These are phyloP conservation scores for Linnemannia elongata DNA, from an alignment of 192 early-diverging fungal species.

Conservation along the genomic window DNA sequence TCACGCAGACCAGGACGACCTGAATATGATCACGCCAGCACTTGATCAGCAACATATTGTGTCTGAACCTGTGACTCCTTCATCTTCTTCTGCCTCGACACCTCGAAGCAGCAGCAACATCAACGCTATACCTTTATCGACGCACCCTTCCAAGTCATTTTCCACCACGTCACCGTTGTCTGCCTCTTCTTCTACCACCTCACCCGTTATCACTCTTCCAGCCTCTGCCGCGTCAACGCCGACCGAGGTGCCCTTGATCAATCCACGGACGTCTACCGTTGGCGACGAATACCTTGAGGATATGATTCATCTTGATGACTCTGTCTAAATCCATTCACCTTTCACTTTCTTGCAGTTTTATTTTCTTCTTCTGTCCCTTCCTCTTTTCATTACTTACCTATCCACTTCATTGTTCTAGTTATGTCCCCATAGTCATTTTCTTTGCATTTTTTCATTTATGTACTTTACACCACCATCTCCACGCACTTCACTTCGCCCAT, in stretches of 20 bases:
- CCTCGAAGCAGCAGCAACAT: neutral
- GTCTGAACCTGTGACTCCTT: conserved; percentile 19
- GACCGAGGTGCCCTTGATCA: neutral
- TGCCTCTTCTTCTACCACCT: conserved; percentile 4
- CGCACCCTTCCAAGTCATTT: neutral
- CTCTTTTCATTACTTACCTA: neutral
- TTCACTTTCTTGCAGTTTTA: neutral
- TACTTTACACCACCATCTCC: neutral
- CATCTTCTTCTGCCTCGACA: neutral
- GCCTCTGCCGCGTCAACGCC: neutral
- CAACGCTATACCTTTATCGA: neutral
- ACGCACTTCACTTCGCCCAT: too few relatives aligned
- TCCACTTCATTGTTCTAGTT: neutral
- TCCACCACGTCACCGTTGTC: neutral
- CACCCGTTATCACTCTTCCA: neutral
- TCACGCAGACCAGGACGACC: conserved; percentile 29
- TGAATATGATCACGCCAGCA: conserved; percentile 27
- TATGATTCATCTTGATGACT: conserved; percentile 19
- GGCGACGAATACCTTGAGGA: conserved; percentile 31
- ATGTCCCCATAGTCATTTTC: neutral
- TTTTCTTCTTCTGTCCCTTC: neutral
- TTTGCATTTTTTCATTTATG: neutral
- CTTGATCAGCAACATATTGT: conserved; percentile 17
- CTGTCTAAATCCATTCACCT: neutral
- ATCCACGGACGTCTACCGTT: conserved; percentile 34